Base-by-base conservation (phyloP, 345 rosid genomes). In the Ricinus communis region DNA sequence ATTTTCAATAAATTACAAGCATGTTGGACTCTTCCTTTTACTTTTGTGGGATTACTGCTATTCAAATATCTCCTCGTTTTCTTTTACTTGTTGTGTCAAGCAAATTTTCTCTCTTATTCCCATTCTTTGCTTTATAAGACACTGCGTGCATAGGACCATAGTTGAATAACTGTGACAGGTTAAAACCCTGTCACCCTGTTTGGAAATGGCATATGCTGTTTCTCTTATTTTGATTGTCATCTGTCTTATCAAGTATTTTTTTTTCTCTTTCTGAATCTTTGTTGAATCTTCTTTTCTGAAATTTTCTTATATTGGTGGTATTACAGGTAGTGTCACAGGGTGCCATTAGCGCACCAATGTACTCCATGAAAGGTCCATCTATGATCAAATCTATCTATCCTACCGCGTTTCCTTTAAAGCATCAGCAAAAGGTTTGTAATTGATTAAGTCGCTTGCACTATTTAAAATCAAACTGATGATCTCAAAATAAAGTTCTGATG, bases 261-360 rank as follows among this genome's bases (percentile, higher is more conserved):
- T n/a, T n/a, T 33, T 2, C 38, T 33, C 38, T 33, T 33, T 33
- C 6, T 2, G 38, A 33, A 33, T 33, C 38, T 33, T 33, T 33
- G 38, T 6, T 2, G 38, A 33, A 33, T 2, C 6, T 27, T 28
- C 19, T n/a, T n/a, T n/a, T 18, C 22, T 8, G 41, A 69, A 25
- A 9, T 19, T 14, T 56, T 46, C 28, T 40, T n/a, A 60, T 18
- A 14, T 19, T 38, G 46, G 1, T 65, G 73, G 62, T 52, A 24
- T 71, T 73, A 77, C 89, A 93, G 98, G 98, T 91, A 16, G 85
- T 90, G 22, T 83, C 91, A 13, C 91, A 88, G 69, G 97, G 96
- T 66, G 98, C 98, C 45, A 93, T 93, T n/a, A 91, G 84, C 58
- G 85, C 97, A 19, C 98, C 97, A 51, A 93, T 91, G 97, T 93